Conservation (phyloP, 495 filamentous ascomycete genomes). For the Neurospora sublineolata region DNA sequence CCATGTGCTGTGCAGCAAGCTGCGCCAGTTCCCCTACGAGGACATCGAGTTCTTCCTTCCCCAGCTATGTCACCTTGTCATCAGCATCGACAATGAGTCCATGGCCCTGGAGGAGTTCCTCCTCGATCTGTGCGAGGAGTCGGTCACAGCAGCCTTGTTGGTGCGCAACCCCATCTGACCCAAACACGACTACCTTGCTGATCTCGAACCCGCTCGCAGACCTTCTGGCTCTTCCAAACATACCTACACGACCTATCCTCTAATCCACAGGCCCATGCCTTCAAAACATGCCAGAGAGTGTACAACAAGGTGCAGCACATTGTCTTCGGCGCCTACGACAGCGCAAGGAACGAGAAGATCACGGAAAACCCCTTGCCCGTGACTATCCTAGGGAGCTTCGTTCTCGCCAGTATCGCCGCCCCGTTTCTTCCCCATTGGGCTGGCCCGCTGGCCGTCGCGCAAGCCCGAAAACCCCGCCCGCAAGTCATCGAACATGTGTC, state of each 20-base stretch:
- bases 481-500: constrained; percentile 14
- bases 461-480: constrained; percentile 56
- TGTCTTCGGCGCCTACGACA: constrained; percentile 57
- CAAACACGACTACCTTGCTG: not conserved
- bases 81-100: constrained; percentile 71
- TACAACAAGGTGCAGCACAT: constrained; percentile 75
- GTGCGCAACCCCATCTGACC: constrained; percentile 30
- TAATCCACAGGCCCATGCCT: constrained; percentile 55
- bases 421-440: constrained; percentile 46
- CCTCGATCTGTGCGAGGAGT: constrained; percentile 67
- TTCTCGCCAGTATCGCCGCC: constrained; percentile 49
- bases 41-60: constrained; percentile 79
- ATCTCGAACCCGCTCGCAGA: constrained; percentile 33
- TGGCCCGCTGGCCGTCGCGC: constrained; percentile 61
- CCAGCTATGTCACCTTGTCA: constrained; percentile 66
- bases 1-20: constrained; percentile 68
- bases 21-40: constrained; percentile 68
- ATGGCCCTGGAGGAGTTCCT: constrained; percentile 76
- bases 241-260: constrained; percentile 63
- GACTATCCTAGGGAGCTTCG: constrained; percentile 58
- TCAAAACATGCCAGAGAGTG: constrained; percentile 60
- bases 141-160: constrained; percentile 62
- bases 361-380: constrained; percentile 65
- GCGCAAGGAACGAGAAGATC: constrained; percentile 51
- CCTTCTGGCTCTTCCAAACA: constrained; percentile 75